phyloP scores from a whole-genome alignment of 83 land plant genomes.

The Picea abies region DNA sequence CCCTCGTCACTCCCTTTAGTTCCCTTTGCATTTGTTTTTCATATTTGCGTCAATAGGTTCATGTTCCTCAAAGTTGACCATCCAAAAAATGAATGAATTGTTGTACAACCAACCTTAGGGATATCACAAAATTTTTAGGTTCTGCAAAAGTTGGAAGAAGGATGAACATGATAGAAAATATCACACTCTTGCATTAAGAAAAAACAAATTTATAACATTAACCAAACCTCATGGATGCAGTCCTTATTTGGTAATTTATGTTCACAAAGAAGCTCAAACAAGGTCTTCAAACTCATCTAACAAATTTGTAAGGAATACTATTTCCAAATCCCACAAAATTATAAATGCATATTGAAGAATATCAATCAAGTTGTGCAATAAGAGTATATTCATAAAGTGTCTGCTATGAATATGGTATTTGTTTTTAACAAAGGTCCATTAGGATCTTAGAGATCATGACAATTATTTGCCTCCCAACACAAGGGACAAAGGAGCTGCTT shows the following conservation, averaged over 20 bases:
- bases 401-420: too few relatives aligned
- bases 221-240: slow-evolving; percentile 84
- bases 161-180: slow-evolving; percentile 91
- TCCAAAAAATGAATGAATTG: slow-evolving; percentile 72
- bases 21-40: slow-evolving; percentile 33
- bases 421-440: too few relatives aligned
- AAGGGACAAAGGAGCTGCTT: too few relatives aligned
- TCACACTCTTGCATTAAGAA: slow-evolving; percentile 90
- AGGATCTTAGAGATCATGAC: too few relatives aligned
- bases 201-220: slow-evolving; percentile 89
- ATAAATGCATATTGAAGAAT: too few relatives aligned
- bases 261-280: background rate
- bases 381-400: too few relatives aligned
- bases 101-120: slow-evolving; percentile 91
- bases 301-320: too few relatives aligned
- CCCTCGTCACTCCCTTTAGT: slow-evolving; percentile 46
- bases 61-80: slow-evolving; percentile 48
- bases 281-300: too few relatives aligned
- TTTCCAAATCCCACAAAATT: too few relatives aligned
- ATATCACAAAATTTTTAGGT: slow-evolving; percentile 43
- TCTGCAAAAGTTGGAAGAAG: slow-evolving; percentile 76
- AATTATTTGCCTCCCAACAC: too few relatives aligned
- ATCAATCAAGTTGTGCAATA: too few relatives aligned
- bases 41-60: slow-evolving; percentile 29
- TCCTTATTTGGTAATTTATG: slow-evolving; percentile 14